Evolutionary conservation across 2,329 filamentous ascomycete genomes (phyloP).

Genomic region (Grosmannia serpens): DNA sequence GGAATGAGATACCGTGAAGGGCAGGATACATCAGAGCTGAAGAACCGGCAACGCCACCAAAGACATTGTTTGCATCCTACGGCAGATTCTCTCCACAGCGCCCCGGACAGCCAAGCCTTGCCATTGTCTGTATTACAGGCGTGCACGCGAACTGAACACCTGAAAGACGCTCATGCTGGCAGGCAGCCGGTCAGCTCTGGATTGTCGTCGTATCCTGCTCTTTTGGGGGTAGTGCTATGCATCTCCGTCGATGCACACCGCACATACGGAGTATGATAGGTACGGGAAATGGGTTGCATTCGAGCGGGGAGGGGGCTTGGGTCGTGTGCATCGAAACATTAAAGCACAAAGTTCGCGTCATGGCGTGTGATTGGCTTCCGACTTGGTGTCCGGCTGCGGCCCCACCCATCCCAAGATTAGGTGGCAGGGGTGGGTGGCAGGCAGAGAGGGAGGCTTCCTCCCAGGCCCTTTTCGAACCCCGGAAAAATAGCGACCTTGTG

Average conservation of each 20-base stretch:
- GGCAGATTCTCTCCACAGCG: too few species aligned
- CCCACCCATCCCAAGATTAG: conserved; percentile 2
- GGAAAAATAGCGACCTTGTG: neutral
- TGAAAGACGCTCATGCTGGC: too few species aligned
- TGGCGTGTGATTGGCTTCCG: conserved; percentile 3
- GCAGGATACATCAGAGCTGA: too few species aligned
- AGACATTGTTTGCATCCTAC: neutral
- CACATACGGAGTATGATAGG: neutral
- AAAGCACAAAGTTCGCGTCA: conserved; percentile 4
- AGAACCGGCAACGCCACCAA: neutral
- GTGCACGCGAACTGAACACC: too few species aligned
- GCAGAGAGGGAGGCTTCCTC: neutral
- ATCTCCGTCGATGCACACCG: neutral
- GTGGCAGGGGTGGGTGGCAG: neutral
- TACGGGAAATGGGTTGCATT: neutral
- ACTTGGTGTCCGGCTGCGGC: neutral
- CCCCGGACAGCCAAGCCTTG: too few species aligned
- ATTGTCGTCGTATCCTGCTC: neutral
- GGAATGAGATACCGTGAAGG: too few species aligned
- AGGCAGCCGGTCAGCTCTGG: neutral
- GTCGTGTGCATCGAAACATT: conserved; percentile 1
- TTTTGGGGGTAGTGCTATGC: neutral
- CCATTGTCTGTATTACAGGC: too few species aligned
- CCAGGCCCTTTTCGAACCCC: neutral
- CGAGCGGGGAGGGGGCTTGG: neutral